phyloP scores from a whole-genome alignment of 495 filamentous ascomycete genomes.

The Xylaria sp. region DNA sequence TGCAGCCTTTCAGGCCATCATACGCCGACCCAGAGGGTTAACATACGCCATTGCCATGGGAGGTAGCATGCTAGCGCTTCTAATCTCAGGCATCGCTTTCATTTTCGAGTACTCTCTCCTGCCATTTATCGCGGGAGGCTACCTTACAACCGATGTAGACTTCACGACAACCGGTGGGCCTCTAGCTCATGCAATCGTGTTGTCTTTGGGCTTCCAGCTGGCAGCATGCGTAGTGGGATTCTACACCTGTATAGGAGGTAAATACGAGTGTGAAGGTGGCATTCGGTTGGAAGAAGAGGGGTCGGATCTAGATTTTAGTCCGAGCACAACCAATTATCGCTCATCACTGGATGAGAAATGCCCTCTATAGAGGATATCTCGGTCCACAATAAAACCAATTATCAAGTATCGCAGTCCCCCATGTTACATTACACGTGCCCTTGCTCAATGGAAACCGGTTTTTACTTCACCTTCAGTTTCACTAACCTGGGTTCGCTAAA shows the following conservation, averaged over 20 bases:
- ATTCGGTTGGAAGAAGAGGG: not conserved
- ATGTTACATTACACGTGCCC: no score
- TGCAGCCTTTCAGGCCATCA: conserved; percentile 5
- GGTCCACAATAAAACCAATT: not conserved
- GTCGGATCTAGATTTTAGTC: not conserved
- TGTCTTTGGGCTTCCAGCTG: conserved; percentile 13
- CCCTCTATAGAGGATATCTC: not conserved
- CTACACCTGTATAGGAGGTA: conserved; percentile 24
- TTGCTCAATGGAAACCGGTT: no score
- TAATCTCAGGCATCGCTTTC: conserved; percentile 14
- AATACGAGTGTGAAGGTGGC: conserved; percentile 19
- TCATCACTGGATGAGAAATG: conserved; percentile 14
- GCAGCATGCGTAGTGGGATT: conserved; percentile 14
- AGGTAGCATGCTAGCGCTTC: not conserved
- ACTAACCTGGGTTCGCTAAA: no score
- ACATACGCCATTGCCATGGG: not conserved
- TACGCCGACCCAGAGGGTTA: not conserved
- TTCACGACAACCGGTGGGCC: conserved; percentile 5
- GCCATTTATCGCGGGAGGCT: not conserved
- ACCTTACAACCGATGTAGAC: not conserved
- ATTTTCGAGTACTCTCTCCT: conserved; percentile 7
- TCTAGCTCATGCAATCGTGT: not conserved
- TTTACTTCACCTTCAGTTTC: no score
- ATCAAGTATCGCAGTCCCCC: not conserved
- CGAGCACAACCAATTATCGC: not conserved